Percentiles rank a stretch among this genome's conserved stretches.
phyloP scores from a whole-genome alignment of 129 eudicot genomes.

The Lonicera japonica region DNA sequence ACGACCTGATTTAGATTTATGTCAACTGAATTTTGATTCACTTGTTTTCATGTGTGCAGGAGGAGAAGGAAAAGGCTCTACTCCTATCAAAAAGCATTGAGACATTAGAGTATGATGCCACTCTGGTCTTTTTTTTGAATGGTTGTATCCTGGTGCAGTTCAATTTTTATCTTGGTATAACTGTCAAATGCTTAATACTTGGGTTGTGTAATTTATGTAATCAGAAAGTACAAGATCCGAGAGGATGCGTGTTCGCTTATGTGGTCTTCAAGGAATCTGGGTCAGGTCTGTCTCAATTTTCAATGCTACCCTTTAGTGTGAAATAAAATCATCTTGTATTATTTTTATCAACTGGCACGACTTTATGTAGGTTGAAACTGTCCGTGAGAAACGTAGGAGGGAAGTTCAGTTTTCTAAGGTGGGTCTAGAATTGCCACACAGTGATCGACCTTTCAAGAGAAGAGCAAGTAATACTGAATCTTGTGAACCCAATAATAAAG shows the following conservation, averaged over 20 bases:
- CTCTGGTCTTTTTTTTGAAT: conserved; percentile 9
- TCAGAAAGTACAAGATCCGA: conserved; percentile 72
- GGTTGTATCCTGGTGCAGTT: neutral
- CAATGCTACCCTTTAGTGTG: neutral
- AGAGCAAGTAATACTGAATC: conserved; percentile 12
- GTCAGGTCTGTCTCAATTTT: conserved; percentile 50
- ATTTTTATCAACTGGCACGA: neutral
- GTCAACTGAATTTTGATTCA: neutral
- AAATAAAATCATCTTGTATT: neutral
- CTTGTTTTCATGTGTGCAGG: conserved; percentile 43
- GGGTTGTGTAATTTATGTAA: conserved; percentile 12
- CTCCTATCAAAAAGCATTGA: conserved; percentile 70
- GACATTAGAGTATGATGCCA: conserved; percentile 63
- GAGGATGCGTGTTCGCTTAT: conserved; percentile 74
- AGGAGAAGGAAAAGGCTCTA: conserved; percentile 58
- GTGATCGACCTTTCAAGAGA: conserved; percentile 46
- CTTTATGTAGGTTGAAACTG: conserved; percentile 57
- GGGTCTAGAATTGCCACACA: conserved; percentile 54
- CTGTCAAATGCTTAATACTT: neutral
- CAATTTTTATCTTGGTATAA: neutral
- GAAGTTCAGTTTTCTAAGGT: conserved; percentile 74
- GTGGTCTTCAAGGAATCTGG: conserved; percentile 84
- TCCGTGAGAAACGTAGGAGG: conserved; percentile 75
- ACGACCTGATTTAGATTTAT: neutral
- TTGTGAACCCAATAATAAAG: conserved; percentile 17